These are phyloP conservation scores for Hyaloperonospora arabidopsidis DNA, from an alignment of 352 stramenopile species.

Conservation along the genomic window DNA sequence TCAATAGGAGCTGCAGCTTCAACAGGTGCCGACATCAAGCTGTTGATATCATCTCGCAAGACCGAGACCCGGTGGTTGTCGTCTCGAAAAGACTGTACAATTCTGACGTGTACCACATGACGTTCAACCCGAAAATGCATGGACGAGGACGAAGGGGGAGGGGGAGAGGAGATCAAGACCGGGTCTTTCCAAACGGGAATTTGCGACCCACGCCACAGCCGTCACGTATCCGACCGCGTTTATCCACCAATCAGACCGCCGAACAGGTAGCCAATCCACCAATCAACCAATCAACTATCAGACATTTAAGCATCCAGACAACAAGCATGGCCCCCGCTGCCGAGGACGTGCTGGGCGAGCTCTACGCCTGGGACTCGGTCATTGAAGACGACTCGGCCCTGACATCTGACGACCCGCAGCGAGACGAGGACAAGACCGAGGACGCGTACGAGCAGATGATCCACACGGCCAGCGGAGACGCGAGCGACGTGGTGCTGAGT, in stretches of 20 bases:
- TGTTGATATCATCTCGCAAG: too few species aligned
- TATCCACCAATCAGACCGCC: too few species aligned
- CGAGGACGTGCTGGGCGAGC: slow-evolving; percentile 43
- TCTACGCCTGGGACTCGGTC: slow-evolving; percentile 61
- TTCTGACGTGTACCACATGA: slow-evolving; percentile 6
- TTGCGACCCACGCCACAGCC: slow-evolving; percentile 2
- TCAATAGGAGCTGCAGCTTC: too few species aligned
- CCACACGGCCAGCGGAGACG: slow-evolving; percentile 32
- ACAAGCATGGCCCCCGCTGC: slow-evolving; percentile 13
- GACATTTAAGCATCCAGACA: not conserved
- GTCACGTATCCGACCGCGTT: too few species aligned
- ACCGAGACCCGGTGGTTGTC: not conserved
- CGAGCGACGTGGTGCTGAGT: slow-evolving; percentile 46
- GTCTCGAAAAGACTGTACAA: slow-evolving; percentile 7
- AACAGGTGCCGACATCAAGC: too few species aligned
- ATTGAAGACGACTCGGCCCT: slow-evolving; percentile 58
- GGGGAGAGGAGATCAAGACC: not conserved
- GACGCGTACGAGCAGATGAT: slow-evolving; percentile 77
- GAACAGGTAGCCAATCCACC: not conserved
- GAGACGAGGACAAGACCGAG: slow-evolving; percentile 62
- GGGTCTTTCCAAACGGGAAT: slow-evolving; percentile 17
- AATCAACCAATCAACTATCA: too few species aligned
- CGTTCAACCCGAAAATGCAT: slow-evolving; percentile 16
- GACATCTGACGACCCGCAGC: slow-evolving; percentile 33
- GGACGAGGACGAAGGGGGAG: slow-evolving; percentile 21